Conservation (phyloP, 176 grass and related monocot species). For the Ananas comosus region DNA sequence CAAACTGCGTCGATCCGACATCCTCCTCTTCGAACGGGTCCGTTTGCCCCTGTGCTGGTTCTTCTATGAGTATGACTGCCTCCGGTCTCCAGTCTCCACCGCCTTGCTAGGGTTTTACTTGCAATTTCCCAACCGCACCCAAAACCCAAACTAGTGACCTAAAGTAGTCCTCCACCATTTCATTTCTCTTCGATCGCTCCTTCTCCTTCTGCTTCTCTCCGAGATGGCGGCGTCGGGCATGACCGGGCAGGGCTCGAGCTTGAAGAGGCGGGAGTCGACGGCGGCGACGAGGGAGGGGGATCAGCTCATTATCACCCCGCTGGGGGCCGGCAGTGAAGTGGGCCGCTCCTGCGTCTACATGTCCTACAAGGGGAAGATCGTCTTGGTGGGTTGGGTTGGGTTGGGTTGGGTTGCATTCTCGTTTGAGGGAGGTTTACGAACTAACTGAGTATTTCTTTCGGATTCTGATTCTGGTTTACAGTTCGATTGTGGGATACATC, state of each 20-base stretch:
- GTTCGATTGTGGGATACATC: constrained; percentile 98
- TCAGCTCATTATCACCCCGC: constrained; percentile 53
- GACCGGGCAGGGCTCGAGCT: background rate
- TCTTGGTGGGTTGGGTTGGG: constrained; percentile 73
- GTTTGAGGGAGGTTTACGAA: background rate
- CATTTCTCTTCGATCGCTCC: too few species aligned
- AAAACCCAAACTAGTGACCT: too few species aligned
- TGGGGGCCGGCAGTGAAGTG: constrained; percentile 91
- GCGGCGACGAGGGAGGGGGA: constrained; percentile 47
- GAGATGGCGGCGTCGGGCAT: background rate
- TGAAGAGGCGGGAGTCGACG: constrained; percentile 2
- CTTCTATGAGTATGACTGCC: too few species aligned
- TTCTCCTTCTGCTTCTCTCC: too few species aligned
- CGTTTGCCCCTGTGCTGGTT: too few species aligned
- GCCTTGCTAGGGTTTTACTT: too few species aligned
- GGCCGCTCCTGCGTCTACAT: constrained; percentile 96
- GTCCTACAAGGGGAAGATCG: constrained; percentile 84
- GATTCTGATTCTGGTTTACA: constrained; percentile 13
- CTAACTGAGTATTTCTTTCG: background rate
- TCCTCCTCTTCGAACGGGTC: too few species aligned
- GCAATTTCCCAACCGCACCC: too few species aligned
- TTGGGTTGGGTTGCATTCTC: background rate
- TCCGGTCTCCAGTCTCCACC: too few species aligned
- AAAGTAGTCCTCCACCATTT: too few species aligned
- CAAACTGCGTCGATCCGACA: too few species aligned